phyloP scores from a whole-genome alignment of 1,139 yeast genomes.

The Spencermartinsiella ligniputridi region DNA sequence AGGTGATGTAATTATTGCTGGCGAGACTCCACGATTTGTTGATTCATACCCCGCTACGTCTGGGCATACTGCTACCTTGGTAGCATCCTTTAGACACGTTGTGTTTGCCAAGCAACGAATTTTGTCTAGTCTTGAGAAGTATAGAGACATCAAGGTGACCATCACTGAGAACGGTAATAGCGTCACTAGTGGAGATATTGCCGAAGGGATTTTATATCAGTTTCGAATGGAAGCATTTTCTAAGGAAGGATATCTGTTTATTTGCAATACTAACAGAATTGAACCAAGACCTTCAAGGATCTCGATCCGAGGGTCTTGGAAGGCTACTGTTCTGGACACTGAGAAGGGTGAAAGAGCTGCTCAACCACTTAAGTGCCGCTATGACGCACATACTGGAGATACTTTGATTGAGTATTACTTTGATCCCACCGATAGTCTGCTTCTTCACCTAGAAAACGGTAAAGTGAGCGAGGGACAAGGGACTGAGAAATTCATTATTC shows the following conservation, averaged over 20 bases:
- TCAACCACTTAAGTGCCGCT: background rate
- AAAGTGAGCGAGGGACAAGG: background rate
- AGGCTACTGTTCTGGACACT: background rate
- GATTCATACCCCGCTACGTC: background rate
- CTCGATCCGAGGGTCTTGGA: background rate
- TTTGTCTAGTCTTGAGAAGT: background rate
- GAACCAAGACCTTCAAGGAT: slow-evolving; percentile 1
- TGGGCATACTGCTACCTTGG: background rate
- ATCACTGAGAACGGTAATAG: slow-evolving; percentile 3
- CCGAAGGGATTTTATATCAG: slow-evolving; percentile 2
- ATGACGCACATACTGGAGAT: background rate
- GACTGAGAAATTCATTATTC: background rate
- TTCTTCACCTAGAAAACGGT: background rate
- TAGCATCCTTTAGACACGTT: background rate
- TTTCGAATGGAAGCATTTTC: background rate
- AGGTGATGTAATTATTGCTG: slow-evolving; percentile 2
- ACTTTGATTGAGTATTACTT: slow-evolving; percentile 4
- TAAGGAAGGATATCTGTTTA: slow-evolving; percentile 1
- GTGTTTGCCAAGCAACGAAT: slow-evolving; percentile 1
- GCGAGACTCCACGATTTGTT: slow-evolving; percentile 3
- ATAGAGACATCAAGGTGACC: background rate
- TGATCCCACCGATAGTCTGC: slow-evolving; percentile 2
- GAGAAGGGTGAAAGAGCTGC: slow-evolving; percentile 1
- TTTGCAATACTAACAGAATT: slow-evolving; percentile 1
- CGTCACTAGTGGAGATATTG: slow-evolving; percentile 1